Base-by-base conservation (phyloP, 108 stramenopile genomes). In the Fragilariopsis cylindrus region DNA sequence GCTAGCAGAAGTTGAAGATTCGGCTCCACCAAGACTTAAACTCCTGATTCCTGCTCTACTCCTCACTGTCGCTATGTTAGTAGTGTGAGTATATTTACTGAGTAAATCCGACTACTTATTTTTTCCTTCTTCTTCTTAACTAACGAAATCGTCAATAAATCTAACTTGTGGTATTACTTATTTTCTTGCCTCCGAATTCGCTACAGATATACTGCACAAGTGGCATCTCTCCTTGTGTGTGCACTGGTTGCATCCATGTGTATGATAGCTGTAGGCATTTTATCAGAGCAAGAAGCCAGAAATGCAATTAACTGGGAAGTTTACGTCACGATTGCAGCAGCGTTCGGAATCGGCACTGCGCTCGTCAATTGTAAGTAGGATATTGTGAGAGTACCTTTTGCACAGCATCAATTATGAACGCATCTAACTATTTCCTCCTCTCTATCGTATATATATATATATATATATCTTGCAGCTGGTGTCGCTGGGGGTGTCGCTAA, bases 271-370 rank as follows among this genome's bases (percentile, higher is more conserved):
- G 12, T 85, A 0, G 94, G 94, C 5, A 87, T 95, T 64, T 67
- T 95, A 57, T 87, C 91, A 4, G 88, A 91, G 65, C 90, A 95
- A 72, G 94, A 95, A 72, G 86, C 85, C 39, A 78, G 94, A 44
- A 87, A 92, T 57, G 85, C 92, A 54, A 75, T 95, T 3, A 86
- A 92, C 50, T 95, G 94, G 94, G 89, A 90, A 18, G 75, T 95
- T 7, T 95, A 87, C 69, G 78, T 91, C 40, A 86, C 89, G 19
- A 89, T 95, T 71, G 91, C 90, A 30, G 73, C 72, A 5, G 89
- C 94, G 11, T 95, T 92, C 72, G 94, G 92, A 41, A 95, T 95
- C 21, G 90, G 94, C 15, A 81, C 66, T 12, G 94, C 92, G 0
- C 48, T 95, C 58, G 86, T 87, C 8, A 89, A 90, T 57, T 92